Evolutionary conservation across 2,329 filamentous ascomycete genomes (phyloP).

Genomic region (Leptodontidium sp.): DNA sequence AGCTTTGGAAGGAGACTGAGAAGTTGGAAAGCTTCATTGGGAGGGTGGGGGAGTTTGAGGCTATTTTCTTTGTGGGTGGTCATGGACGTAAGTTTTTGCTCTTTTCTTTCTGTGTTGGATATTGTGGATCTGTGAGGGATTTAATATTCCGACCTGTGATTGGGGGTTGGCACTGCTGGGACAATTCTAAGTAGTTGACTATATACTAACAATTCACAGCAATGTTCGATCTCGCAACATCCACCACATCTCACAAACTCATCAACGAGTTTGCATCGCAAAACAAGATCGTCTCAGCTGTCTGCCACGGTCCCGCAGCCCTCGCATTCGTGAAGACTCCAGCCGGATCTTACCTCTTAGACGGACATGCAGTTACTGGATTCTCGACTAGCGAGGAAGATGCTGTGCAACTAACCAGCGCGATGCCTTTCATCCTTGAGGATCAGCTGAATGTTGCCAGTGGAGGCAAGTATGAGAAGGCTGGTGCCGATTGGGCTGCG

Average conservation of each 20-base stretch:
- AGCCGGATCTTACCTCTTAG: slow-evolving; percentile 61
- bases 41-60: slow-evolving; percentile 59
- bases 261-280: slow-evolving; percentile 68
- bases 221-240: slow-evolving; percentile 55
- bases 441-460: slow-evolving; percentile 58
- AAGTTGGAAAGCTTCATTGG: slow-evolving; percentile 57
- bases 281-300: slow-evolving; percentile 69
- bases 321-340: slow-evolving; percentile 63
- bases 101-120: not conserved
- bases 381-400: slow-evolving; percentile 63
- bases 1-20: slow-evolving; percentile 62
- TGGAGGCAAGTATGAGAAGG: slow-evolving; percentile 65
- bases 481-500: slow-evolving; percentile 49
- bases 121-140: not conserved
- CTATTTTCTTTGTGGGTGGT: slow-evolving; percentile 66
- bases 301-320: slow-evolving; percentile 74
- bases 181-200: no score
- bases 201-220: slow-evolving; percentile 29
- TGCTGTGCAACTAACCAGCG: slow-evolving; percentile 49
- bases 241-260: slow-evolving; percentile 64
- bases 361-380: slow-evolving; percentile 65
- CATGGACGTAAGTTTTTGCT: slow-evolving; percentile 57
- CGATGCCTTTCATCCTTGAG: slow-evolving; percentile 69
- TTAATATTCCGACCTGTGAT: not conserved
- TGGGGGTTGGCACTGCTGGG: no score